These are phyloP conservation scores for Paraphoma sp. DNA, from an alignment of 2,329 filamentous ascomycete genomes.

Conservation along the genomic window DNA sequence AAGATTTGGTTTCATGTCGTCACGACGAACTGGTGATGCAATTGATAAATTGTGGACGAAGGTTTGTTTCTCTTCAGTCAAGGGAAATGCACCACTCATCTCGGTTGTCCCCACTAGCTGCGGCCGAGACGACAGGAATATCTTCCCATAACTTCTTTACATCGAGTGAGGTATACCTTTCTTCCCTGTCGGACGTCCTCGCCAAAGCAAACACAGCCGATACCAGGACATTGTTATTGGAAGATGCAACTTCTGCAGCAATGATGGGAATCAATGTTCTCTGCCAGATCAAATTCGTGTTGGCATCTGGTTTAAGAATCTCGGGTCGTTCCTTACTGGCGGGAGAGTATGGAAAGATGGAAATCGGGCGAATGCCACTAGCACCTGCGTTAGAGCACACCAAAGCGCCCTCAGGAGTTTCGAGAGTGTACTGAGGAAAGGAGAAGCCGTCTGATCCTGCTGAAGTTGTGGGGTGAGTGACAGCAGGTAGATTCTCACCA, in stretches of 20 bases:
- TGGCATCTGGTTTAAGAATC: conserved; percentile 42
- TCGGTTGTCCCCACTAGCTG: not conserved
- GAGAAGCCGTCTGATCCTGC: not conserved
- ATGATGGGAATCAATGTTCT: conserved; percentile 40
- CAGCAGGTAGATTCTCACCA: conserved; percentile 25
- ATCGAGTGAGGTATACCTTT: conserved; percentile 19
- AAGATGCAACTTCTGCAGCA: not conserved
- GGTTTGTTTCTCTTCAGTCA: not conserved
- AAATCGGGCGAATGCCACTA: conserved; percentile 28
- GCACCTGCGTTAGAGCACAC: conserved; percentile 37
- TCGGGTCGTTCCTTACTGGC: conserved; percentile 3
- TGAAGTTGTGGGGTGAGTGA: not conserved
- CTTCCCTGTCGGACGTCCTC: conserved; percentile 17
- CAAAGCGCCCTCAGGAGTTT: conserved; percentile 11
- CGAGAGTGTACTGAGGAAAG: conserved; percentile 27
- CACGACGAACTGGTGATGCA: too few species aligned
- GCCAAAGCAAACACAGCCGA: conserved; percentile 34
- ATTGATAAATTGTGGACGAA: too few species aligned
- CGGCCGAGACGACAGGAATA: conserved; percentile 15
- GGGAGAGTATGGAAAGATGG: not conserved
- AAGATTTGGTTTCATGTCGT: too few species aligned
- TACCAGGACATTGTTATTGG: conserved; percentile 6
- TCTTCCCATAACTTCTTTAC: conserved; percentile 29
- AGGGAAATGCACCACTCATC: conserved; percentile 3
- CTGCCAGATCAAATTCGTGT: conserved; percentile 45